phyloP scores from a whole-genome alignment of 352 stramenopile species.

The Globisporangium spiculum region DNA sequence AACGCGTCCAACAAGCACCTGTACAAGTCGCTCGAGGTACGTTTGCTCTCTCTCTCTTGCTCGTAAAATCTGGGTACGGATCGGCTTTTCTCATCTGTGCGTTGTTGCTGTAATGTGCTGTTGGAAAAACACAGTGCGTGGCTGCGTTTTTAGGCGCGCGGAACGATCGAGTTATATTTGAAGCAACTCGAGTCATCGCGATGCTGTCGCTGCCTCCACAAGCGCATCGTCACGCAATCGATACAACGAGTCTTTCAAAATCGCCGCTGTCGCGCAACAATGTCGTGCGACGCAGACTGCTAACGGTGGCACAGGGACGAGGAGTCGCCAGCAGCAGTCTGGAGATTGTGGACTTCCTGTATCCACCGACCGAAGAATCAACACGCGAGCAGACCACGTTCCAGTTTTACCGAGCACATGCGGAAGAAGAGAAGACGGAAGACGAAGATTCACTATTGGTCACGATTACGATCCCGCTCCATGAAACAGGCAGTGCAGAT shows the following conservation, averaged over 20 bases:
- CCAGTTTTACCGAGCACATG: conserved; percentile 55
- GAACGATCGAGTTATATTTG: conserved; percentile 64
- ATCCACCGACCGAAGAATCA: conserved; percentile 8
- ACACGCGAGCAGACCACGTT: conserved; percentile 31
- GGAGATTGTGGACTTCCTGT: conserved; percentile 67
- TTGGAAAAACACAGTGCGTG: conserved; percentile 10
- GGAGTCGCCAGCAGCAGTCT: conserved; percentile 46
- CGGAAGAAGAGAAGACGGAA: conserved; percentile 24
- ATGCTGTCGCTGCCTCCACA: conserved; percentile 70
- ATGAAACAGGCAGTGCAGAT: conserved; percentile 13
- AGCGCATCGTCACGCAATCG: conserved; percentile 61
- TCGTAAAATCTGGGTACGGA: not conserved
- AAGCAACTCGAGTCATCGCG: conserved; percentile 70
- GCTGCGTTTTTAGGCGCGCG: conserved; percentile 49
- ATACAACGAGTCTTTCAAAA: conserved; percentile 49
- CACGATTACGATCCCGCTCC: conserved; percentile 34
- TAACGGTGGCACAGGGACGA: conserved; percentile 49
- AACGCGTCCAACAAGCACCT: conserved; percentile 79
- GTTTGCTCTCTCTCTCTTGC: conserved; percentile 1
- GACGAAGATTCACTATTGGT: conserved; percentile 30
- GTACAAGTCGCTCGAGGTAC: conserved; percentile 58
- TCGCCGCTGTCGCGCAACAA: conserved; percentile 35
- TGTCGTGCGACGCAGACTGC: conserved; percentile 44
- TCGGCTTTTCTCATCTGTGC: not conserved
- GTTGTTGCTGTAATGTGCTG: conserved; percentile 19